Evolutionary conservation across 257 asterid genomes (phyloP), one percentile per base, ranked within the genome.

Genomic region (Salvia splendens): DNA sequence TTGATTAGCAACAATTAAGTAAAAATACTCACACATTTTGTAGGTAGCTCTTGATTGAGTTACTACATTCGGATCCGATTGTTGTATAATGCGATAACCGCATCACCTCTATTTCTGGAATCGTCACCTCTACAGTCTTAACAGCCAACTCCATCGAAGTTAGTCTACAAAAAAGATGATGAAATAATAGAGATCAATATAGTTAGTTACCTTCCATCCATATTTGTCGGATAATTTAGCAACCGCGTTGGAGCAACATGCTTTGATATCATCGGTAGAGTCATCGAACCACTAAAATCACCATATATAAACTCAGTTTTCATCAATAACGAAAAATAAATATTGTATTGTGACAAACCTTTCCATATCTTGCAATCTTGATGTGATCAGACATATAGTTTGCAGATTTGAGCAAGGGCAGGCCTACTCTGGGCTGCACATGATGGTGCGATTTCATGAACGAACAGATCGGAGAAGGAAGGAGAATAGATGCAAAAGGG

Each of bases 51-150:
- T 87, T 78, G 20, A 92, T 75, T 42, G 95, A 68, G 47, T 62
- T 55, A 28, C 70, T 92, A 40, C 97, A 89, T 66, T 92, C 98
- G 1, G 98, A 81, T 70, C 88, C 97, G 28, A 92, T 87, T 35
- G 98, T 89, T 58, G 76, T 1, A 57, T 89, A 92, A 84, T 92
- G 98, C 16, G 98, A 78, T 80, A 92, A 75, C 28, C 97, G 95
- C 98, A 92, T 89, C 55, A 12, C 93, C 79, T 92, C 98, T 45
- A 92, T 82, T 58, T 89, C 96, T 5, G 98, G 98, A 30, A 92
- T 6, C 5, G 96, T 92, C 72, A 89, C 93, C 51, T 92, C 87
- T 51, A 86, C 67, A 4, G 86, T 86, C 98, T 92, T 66, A 4
- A 52, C 68, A 63, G 8, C 16, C 30, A 36, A 35, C n/a, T 8